Evolutionary conservation across 225 moss, liverwort and hornwort genomes (phyloP).

Genomic region (Polytrichum formosum): DNA sequence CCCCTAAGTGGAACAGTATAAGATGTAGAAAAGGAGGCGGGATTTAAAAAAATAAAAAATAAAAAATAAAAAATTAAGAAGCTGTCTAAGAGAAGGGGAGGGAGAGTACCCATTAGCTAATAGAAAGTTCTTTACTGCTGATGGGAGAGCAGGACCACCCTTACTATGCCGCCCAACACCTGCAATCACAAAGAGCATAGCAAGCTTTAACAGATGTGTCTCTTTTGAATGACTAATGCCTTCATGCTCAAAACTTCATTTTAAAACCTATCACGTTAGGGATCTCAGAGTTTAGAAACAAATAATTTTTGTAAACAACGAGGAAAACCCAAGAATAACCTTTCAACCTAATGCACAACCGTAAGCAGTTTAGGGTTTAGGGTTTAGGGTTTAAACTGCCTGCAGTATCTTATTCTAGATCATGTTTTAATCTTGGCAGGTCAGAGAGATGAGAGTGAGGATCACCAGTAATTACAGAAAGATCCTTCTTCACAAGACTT

Average conservation of each 20-base stretch:
- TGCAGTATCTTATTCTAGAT: too few relatives aligned
- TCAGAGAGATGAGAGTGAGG: background rate
- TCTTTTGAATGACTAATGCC: too few relatives aligned
- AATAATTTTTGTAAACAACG: background rate
- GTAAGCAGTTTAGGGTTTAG: too few relatives aligned
- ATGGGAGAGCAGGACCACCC: slow-evolving; percentile 62
- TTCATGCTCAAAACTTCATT: too few relatives aligned
- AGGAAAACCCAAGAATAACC: background rate
- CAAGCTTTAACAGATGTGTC: background rate
- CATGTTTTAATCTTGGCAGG: too few relatives aligned
- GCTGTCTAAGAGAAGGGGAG: background rate
- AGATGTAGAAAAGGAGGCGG: background rate
- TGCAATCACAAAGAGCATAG: slow-evolving; percentile 13
- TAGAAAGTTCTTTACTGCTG: slow-evolving; percentile 58
- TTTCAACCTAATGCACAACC: too few relatives aligned
- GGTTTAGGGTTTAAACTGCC: too few relatives aligned
- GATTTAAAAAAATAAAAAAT: too few relatives aligned
- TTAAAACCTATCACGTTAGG: background rate
- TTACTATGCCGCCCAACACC: slow-evolving; percentile 66
- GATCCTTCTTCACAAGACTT: slow-evolving; percentile 31
- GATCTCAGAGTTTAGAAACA: background rate
- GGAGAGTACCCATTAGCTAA: slow-evolving; percentile 39
- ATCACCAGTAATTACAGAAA: slow-evolving; percentile 52
- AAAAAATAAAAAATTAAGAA: background rate
- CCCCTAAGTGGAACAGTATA: background rate